These are phyloP conservation scores for Xerocomellus dryophilus DNA, from an alignment of 768 basidiomycete species.

Conservation along the genomic window DNA sequence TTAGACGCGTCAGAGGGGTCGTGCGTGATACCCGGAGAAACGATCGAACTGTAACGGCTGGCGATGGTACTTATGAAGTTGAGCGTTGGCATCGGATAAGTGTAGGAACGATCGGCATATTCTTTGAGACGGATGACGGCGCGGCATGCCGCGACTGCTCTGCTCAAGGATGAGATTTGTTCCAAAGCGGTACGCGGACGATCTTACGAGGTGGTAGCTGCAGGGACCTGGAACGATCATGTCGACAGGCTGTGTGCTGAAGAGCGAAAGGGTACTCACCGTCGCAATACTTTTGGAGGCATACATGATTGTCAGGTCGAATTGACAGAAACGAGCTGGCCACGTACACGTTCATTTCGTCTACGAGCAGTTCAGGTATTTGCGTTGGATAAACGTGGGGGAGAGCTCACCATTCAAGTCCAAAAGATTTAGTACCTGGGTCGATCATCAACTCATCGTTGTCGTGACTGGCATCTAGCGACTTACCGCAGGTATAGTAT, in stretches of 20 bases:
- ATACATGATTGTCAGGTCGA: slow-evolving; percentile 3
- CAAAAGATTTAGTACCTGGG: slow-evolving; percentile 25
- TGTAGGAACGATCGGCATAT: slow-evolving; percentile 37
- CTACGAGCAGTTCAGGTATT: slow-evolving; percentile 6
- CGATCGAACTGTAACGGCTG: slow-evolving; percentile 16
- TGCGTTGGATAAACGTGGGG: neutral
- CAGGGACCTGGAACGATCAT: slow-evolving; percentile 47
- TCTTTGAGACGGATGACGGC: slow-evolving; percentile 64
- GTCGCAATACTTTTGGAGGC: slow-evolving; percentile 20
- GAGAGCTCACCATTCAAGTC: slow-evolving; percentile 23
- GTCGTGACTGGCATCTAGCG: neutral
- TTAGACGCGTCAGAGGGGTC: neutral
- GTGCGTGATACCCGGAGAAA: neutral
- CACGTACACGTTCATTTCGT: slow-evolving; percentile 29
- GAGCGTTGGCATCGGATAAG: slow-evolving; percentile 19
- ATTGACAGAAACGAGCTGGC: neutral
- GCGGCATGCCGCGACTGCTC: slow-evolving; percentile 53
- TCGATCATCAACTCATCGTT: neutral
- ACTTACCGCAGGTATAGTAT: slow-evolving; percentile 64
- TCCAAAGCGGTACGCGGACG: neutral
- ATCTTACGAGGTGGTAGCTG: slow-evolving; percentile 61
- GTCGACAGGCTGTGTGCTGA: neutral
- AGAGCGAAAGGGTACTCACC: slow-evolving; percentile 6
- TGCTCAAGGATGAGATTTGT: slow-evolving; percentile 9
- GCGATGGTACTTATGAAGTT: slow-evolving; percentile 21